Evolutionary conservation across 2,329 filamentous ascomycete genomes (phyloP), one percentile per base, ranked within the genome.

Genomic region (Arachnomyces sp.): DNA sequence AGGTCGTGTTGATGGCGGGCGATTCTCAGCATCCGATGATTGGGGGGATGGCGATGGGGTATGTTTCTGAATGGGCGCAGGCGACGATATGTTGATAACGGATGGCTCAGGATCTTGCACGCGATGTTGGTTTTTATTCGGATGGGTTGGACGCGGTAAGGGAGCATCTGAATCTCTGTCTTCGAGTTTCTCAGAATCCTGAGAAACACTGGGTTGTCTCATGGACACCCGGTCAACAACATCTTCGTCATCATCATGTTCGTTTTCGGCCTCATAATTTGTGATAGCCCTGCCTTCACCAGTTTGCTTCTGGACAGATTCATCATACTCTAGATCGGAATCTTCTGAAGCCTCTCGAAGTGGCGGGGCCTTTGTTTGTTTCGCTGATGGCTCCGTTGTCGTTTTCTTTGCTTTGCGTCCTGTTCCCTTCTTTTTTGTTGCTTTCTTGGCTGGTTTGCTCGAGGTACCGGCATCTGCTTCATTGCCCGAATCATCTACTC

Each of bases 21-120:
- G 79, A 50, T 90, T 90, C 59, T 92, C 85, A 0, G 82, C 82
- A 55, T 92, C 82, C 0, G 84, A 89, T 1, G 83, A 82, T 50
- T 86, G 83, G 0, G 81, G 81, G 1, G 83, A 84, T 13, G 74
- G 74, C 0, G 81, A 84, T 0, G 79, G 80, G 0, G 77, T 74
- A 9, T 49, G 52, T 41, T 56, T 53, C 17, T 55, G 76, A 59
- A 45, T 40, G 25, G 49, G 46, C 7, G 55, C 51, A 7, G 55
- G 47, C 15, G 58, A 55, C n/a, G 56, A 60, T 16, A 56, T 45
- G 8, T 45, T 30, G 25, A 38, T 39, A n/a, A 34, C 36, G 8
- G 43, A 40, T n/a, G 39, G 31, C 34, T 39, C 42, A 40, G 43
- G 40, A 44, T 17, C 9, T 25, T 25, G 20, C 9, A 25, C 9